These are phyloP conservation scores for Atkinsonella texensis DNA, from an alignment of 2,329 filamentous ascomycete genomes.

Conservation along the genomic window DNA sequence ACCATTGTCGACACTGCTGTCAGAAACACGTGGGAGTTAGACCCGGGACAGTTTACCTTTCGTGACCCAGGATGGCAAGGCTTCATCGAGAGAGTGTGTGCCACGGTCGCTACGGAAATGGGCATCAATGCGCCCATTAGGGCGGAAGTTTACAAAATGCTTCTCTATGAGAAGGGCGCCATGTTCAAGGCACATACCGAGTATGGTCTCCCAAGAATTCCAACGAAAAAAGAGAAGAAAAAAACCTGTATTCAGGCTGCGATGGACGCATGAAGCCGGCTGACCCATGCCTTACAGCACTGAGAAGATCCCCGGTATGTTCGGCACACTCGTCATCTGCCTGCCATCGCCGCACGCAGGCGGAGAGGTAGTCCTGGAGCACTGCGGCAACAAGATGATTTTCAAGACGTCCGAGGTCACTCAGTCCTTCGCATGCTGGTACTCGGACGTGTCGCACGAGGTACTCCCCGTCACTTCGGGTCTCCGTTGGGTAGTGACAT, in stretches of 20 bases:
- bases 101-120: conserved; percentile 16
- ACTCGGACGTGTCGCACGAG: conserved; percentile 40
- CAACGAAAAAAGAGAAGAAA: not conserved
- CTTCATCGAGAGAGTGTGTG: conserved; percentile 14
- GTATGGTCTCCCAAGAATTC: conserved; percentile 10
- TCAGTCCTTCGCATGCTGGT: conserved; percentile 25
- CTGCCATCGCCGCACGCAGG: conserved; percentile 36
- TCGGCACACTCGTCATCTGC: conserved; percentile 37
- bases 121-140: conserved; percentile 19
- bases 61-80: conserved; percentile 20
- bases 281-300: conserved; percentile 16
- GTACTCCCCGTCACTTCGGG: conserved; percentile 34
- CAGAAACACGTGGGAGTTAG: conserved; percentile 31
- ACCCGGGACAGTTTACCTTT: conserved; percentile 25
- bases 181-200: conserved; percentile 36
- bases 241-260: not conserved
- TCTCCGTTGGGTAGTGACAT: conserved; percentile 38
- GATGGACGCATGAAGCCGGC: not conserved
- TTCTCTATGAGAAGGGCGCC: conserved; percentile 37
- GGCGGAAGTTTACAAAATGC: conserved; percentile 32
- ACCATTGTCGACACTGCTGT: conserved; percentile 27
- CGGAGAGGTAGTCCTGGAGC: conserved; percentile 30
- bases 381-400: conserved; percentile 20
- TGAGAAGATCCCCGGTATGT: conserved; percentile 34
- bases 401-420: conserved; percentile 18